These are phyloP conservation scores for Clarireedia paspali DNA, from an alignment of 2,329 filamentous ascomycete species.

Conservation along the genomic window DNA sequence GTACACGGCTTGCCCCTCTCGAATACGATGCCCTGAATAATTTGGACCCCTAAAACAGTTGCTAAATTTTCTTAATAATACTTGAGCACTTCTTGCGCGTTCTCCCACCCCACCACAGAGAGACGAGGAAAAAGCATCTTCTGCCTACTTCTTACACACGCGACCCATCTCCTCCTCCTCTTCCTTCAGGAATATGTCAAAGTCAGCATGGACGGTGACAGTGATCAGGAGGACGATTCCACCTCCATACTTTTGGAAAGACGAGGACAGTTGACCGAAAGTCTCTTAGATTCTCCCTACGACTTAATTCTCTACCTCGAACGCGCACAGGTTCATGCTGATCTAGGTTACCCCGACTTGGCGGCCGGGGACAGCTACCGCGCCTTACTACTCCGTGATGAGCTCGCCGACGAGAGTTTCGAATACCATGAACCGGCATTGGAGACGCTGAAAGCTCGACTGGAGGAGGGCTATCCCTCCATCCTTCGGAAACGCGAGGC, in stretches of 20 bases:
- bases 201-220: conserved; percentile 13
- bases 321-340: conserved; percentile 62
- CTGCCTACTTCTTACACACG: not conserved
- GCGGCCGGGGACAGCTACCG: conserved; percentile 86
- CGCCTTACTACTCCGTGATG: conserved; percentile 79
- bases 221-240: conserved; percentile 20
- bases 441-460: conserved; percentile 29
- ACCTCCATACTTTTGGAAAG: conserved; percentile 38
- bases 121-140: not conserved
- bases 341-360: conserved; percentile 81
- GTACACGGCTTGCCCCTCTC: not conserved
- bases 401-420: conserved; percentile 67
- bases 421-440: conserved; percentile 70
- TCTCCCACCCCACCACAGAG: not conserved
- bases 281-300: conserved; percentile 45
- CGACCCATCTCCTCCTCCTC: not conserved
- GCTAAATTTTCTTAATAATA: not conserved
- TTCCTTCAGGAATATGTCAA: conserved; percentile 7
- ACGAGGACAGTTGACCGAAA: conserved; percentile 50
- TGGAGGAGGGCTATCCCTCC: conserved; percentile 27
- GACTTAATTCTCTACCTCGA: conserved; percentile 59
- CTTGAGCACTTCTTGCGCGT: not conserved
- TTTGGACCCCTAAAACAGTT: not conserved
- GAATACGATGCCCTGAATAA: not conserved
- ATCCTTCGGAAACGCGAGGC: conserved; percentile 32